Percentiles rank a stretch among this genome's conserved stretches.
Conservation (phyloP, 192 early-diverging fungal genomes). For the Coemansia aciculifera region DNA sequence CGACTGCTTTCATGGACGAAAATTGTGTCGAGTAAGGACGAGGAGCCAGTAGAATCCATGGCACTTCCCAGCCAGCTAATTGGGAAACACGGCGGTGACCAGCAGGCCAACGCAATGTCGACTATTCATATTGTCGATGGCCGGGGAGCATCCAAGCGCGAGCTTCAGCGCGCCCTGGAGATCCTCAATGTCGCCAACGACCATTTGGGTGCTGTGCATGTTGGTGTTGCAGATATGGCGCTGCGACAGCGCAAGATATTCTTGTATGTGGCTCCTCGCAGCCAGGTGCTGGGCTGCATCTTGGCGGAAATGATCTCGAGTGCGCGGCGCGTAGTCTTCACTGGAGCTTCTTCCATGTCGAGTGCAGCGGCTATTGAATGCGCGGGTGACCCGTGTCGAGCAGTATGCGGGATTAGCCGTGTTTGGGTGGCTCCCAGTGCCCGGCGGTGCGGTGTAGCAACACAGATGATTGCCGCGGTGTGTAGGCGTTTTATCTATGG, state of each 20-base stretch:
- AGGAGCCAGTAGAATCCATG: conserved; percentile 3
- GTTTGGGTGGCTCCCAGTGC: conserved; percentile 57
- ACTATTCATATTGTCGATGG: conserved; percentile 19
- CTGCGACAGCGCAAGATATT: conserved; percentile 42
- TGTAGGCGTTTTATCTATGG: conserved; percentile 52
- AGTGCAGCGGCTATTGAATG: background rate
- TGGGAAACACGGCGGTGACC: background rate
- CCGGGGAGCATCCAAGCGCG: conserved; percentile 23
- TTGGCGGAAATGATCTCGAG: conserved; percentile 48
- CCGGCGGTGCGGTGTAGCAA: conserved; percentile 49
- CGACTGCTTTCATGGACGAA: conserved; percentile 20
- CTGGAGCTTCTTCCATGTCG: background rate
- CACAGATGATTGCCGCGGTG: conserved; percentile 45
- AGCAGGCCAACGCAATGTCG: conserved; percentile 1
- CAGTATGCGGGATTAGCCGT: conserved; percentile 57
- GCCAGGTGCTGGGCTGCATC: conserved; percentile 50
- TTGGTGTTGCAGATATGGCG: conserved; percentile 18
- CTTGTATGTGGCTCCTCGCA: conserved; percentile 29
- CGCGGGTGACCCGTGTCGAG: conserved; percentile 9
- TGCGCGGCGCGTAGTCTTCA: conserved; percentile 20
- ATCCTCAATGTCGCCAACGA: conserved; percentile 51
- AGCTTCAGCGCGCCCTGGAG: conserved; percentile 28
- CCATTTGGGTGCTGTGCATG: conserved; percentile 42
- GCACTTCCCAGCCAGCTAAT: conserved; percentile 3
- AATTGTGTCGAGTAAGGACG: background rate